phyloP scores from a whole-genome alignment of 78 protist species.

The Acrasis kona region DNA sequence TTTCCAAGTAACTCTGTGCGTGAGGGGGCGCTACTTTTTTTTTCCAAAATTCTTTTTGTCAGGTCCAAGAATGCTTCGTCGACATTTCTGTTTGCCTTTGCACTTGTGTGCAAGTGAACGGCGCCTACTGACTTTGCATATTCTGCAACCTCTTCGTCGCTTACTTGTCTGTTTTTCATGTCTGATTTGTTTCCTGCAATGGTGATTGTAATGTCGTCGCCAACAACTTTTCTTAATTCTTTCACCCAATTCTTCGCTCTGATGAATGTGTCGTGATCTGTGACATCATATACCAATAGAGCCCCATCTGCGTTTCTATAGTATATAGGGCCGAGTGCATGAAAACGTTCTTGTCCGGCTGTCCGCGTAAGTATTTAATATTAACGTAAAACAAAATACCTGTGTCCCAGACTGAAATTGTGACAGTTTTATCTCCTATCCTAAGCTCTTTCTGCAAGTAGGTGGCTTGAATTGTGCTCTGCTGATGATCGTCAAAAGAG shows the following conservation, averaged over 20 bases:
- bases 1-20: too few species aligned
- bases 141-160: neutral
- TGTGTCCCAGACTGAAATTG: slow-evolving; percentile 80
- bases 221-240: slow-evolving; percentile 74
- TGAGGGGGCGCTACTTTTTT: too few species aligned
- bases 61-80: slow-evolving; percentile 62
- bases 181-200: slow-evolving; percentile 83
- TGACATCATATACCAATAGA: slow-evolving; percentile 82
- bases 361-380: slow-evolving; percentile 40
- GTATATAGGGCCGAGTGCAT: slow-evolving; percentile 88
- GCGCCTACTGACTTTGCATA: slow-evolving; percentile 58
- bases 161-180: slow-evolving; percentile 34
- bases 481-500: slow-evolving; percentile 57
- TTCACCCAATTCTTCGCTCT: slow-evolving; percentile 81
- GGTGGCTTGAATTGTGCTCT: slow-evolving; percentile 59
- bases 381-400: neutral
- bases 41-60: slow-evolving; percentile 39
- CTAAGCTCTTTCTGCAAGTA: slow-evolving; percentile 47
- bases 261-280: slow-evolving; percentile 65
- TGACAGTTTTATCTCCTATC: slow-evolving; percentile 53
- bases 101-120: slow-evolving; percentile 65
- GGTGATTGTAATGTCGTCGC: slow-evolving; percentile 55
- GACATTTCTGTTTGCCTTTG: slow-evolving; percentile 61
- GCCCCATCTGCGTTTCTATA: slow-evolving; percentile 89
- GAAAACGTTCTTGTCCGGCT: slow-evolving; percentile 75